Base-by-base conservation (phyloP, 176 grass and related monocot species). In the Triticum monococcum region DNA sequence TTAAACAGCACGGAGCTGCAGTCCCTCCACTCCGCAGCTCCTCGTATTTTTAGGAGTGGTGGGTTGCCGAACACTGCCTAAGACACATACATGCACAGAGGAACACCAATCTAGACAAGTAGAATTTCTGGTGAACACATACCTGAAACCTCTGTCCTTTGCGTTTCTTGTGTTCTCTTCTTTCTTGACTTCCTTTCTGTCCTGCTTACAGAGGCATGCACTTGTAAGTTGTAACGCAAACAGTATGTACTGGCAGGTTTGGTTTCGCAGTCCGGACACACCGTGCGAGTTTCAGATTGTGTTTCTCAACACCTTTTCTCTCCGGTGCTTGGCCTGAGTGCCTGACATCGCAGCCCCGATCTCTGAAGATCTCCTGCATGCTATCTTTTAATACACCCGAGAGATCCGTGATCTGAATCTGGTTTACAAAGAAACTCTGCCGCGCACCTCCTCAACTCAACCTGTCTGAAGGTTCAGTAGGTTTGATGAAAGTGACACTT, bases 381-480 rank as follows among this genome's bases (percentile, higher is more conserved):
- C 56, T 35, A 83, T 90, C 72, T 79, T 79, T 83, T 43, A 62
- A 60, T 79, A 36, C 46, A 23, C 20, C 18, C 43, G 70, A 73
- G 36, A 32, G 54, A 77, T 68, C 45, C 75, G 35, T 33, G 78
- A 81, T 76, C 18, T 41, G 75, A 24, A 24, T 28, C 3, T 7
- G 3, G n/a, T 14, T 75, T 50, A 7, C 26, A 74, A 26, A 48
- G 37, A 83, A 64, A 48, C 45, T 48, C 43, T 48, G 45, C 14
- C 12, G 3, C 43, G 45, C 0, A 48, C 45, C 45, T 48, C 45
- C 12, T 48, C 45, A 48, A 48, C 45, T 48, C 45, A 60, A 68
- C 65, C 84, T 59, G 52, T 45, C 79, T 65, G 24, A 87, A 90
- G 79, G 86, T 90, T 86, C 88, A 71, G 84, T 86, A 78, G 78